Evolutionary conservation across 768 basidiomycete species (phyloP), one percentile per base, ranked within the genome.

Genomic region (Collybia mongolica): DNA sequence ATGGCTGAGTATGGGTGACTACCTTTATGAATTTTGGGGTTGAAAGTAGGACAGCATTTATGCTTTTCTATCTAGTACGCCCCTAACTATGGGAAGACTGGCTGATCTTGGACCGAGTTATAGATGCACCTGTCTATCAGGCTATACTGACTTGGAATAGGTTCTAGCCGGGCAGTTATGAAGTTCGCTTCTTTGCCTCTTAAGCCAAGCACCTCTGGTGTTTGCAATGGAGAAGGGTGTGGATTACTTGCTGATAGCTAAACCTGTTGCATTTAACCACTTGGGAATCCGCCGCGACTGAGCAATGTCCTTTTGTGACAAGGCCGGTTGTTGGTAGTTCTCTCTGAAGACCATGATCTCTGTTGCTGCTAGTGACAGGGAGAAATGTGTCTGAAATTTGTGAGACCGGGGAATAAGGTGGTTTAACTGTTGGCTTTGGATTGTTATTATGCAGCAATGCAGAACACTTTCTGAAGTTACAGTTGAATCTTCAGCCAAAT

Each of bases 391-490:
- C 62, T 68, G 68, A 72, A 73, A 68, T 65, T 65, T 74, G 74
- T 73, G 74, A 72, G 72, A 65, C 60, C 68, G 71, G 72, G 71
- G 68, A 66, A 71, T 63, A 71, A 73, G 72, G 71, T 61, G 70
- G 65, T 66, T 66, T 56, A 54, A 51, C 59, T 57, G 61, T 56
- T 54, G 54, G 55, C 55, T 59, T 52, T 44, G 42, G 44, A 44
- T 49, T 28, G 47, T 53, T 58, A 62, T 60, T 64, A 62, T 36
- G 50, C 28, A 41, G 29, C 44, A 22, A 26, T 20, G 28, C 29
- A 43, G 53, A 56, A 56, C 18, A 43, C 50, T 39, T 51, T 38
- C 41, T 23, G 49, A 23, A 46, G 54, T 50, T 56, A 41, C 54
- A 52, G 44, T 52, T 57, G 57, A 59, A 53, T 59, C 62, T 55